Conservation (phyloP, 768 basidiomycete species). For the Leccinum variicolor region DNA sequence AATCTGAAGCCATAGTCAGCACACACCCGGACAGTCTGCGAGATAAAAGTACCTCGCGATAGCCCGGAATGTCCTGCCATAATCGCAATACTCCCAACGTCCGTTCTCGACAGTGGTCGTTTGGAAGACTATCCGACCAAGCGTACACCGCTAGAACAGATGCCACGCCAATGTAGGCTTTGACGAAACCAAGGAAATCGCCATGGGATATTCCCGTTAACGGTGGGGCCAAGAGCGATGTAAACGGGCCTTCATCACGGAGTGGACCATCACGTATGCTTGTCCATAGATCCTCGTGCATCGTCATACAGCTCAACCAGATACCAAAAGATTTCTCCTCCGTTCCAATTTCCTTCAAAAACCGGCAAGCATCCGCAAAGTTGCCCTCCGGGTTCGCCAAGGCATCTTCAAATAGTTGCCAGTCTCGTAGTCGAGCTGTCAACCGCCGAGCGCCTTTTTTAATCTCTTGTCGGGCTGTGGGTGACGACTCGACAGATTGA, state of each 20-base stretch:
- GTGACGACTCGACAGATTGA: slow-evolving; percentile 19
- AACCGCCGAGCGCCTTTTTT: slow-evolving; percentile 49
- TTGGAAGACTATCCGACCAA: slow-evolving; percentile 76
- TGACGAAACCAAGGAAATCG: slow-evolving; percentile 61
- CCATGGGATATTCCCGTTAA: slow-evolving; percentile 37
- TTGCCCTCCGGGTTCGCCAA: slow-evolving; percentile 52
- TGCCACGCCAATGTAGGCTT: slow-evolving; percentile 65
- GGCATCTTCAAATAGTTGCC: slow-evolving; percentile 60
- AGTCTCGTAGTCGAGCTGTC: slow-evolving; percentile 48
- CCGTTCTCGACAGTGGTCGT: slow-evolving; percentile 60
- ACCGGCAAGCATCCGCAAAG: slow-evolving; percentile 43
- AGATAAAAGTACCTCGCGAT: slow-evolving; percentile 56
- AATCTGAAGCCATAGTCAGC: slow-evolving; percentile 40
- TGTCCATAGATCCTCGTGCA: slow-evolving; percentile 49
- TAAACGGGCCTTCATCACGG: slow-evolving; percentile 31
- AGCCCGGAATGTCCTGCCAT: slow-evolving; percentile 52
- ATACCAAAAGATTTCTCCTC: slow-evolving; percentile 71
- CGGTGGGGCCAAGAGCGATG: slow-evolving; percentile 37
- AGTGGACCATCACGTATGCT: slow-evolving; percentile 14
- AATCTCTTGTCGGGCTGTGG: slow-evolving; percentile 37
- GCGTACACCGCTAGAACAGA: slow-evolving; percentile 69
- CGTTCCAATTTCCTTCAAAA: slow-evolving; percentile 57
- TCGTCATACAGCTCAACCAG: slow-evolving; percentile 68
- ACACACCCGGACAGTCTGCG: slow-evolving; percentile 6
- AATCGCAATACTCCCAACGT: slow-evolving; percentile 51